Percentiles rank a stretch among this genome's conserved stretches.
Evolutionary conservation across 164 flowering plant species (phyloP).

Genomic region (Annona cherimola): DNA sequence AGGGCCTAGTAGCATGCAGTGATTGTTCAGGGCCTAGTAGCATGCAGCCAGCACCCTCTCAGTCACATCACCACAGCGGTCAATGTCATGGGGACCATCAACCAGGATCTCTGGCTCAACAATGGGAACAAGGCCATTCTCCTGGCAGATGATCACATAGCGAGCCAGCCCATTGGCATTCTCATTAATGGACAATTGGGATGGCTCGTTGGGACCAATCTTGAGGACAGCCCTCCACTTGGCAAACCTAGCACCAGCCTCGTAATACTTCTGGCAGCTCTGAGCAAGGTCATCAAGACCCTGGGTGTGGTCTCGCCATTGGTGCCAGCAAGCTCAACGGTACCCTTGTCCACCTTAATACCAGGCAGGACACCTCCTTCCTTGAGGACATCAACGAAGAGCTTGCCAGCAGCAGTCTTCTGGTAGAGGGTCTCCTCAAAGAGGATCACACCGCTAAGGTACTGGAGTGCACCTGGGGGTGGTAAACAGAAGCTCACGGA

Average conservation of each 20-base stretch:
- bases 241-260: slow-evolving; percentile 45
- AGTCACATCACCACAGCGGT: slow-evolving; percentile 41
- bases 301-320: slow-evolving; percentile 53
- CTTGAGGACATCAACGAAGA: slow-evolving; percentile 43
- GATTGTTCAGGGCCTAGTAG: slow-evolving; percentile 51
- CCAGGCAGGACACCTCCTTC: slow-evolving; percentile 57
- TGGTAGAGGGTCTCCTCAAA: slow-evolving; percentile 57
- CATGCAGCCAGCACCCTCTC: slow-evolving; percentile 54
- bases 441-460: slow-evolving; percentile 46
- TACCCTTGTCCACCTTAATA: slow-evolving; percentile 54
- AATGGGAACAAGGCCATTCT: slow-evolving; percentile 49
- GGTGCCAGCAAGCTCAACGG: slow-evolving; percentile 50
- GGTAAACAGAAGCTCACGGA: slow-evolving; percentile 50
- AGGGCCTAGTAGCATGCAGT: too few species aligned
- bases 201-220: slow-evolving; percentile 44
- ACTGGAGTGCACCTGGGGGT: slow-evolving; percentile 41
- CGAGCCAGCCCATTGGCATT: slow-evolving; percentile 56
- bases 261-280: slow-evolving; percentile 40
- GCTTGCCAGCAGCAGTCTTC: slow-evolving; percentile 44
- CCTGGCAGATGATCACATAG: slow-evolving; percentile 56
- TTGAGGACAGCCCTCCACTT: slow-evolving; percentile 50
- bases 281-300: slow-evolving; percentile 50
- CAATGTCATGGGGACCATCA: slow-evolving; percentile 45
- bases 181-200: slow-evolving; percentile 43
- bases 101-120: slow-evolving; percentile 57